A percentile compares a stretch with the other conserved stretches of the same genome.
Evolutionary conservation across 176 grass and related monocot species (phyloP).

Genomic region (Lolium multiflorum): DNA sequence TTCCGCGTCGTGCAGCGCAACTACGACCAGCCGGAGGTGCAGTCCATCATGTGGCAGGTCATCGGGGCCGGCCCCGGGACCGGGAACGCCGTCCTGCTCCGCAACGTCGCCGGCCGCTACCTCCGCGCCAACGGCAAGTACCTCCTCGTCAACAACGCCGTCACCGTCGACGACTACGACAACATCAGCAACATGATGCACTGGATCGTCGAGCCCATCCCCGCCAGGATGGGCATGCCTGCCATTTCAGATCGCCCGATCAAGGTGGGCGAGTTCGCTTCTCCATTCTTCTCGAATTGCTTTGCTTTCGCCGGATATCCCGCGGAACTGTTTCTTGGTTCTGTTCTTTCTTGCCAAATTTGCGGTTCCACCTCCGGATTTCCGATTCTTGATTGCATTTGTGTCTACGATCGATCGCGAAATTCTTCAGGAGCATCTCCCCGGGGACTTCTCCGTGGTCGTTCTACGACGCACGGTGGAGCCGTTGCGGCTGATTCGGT

Average conservation of each 20-base stretch:
- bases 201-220: slow-evolving; percentile 32
- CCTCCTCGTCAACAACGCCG: neutral
- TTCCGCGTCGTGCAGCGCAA: neutral
- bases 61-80: neutral
- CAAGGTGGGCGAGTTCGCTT: neutral
- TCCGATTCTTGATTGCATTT: neutral
- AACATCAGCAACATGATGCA: neutral
- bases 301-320: neutral
- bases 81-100: neutral
- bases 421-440: neutral
- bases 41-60: slow-evolving; percentile 1
- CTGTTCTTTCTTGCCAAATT: neutral
- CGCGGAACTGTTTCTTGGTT: neutral
- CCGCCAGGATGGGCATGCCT: neutral
- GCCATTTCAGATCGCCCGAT: neutral
- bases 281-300: neutral
- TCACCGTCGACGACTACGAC: neutral
- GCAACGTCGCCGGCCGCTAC: neutral
- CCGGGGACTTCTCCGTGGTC: neutral
- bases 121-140: slow-evolving; percentile 33
- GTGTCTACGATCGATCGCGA: neutral
- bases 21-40: neutral
- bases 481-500: neutral
- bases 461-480: neutral
- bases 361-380: neutral